Evolutionary conservation across 1,139 yeast genomes (phyloP).

Genomic region (Diutina scorzettiae): DNA sequence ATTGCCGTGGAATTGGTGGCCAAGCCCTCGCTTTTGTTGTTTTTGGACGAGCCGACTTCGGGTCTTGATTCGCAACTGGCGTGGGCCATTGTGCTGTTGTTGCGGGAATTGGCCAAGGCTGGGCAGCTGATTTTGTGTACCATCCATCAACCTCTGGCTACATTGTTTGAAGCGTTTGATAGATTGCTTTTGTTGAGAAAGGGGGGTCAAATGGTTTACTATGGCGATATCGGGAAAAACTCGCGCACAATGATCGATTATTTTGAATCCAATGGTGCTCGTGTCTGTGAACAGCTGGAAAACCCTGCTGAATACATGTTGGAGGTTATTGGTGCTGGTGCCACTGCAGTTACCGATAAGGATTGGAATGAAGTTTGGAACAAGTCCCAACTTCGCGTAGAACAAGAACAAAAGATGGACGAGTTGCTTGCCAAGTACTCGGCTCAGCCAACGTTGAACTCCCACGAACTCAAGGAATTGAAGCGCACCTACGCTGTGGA

Average conservation of each 20-base stretch:
- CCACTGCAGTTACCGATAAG: background rate
- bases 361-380: slow-evolving; percentile 6
- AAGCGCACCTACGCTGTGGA: background rate
- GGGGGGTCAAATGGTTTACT: slow-evolving; percentile 74
- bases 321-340: slow-evolving; percentile 10
- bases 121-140: slow-evolving; percentile 82
- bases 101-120: slow-evolving; percentile 61
- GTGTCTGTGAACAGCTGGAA: slow-evolving; percentile 42
- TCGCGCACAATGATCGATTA: slow-evolving; percentile 50
- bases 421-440: background rate
- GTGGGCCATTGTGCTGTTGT: slow-evolving; percentile 70
- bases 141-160: slow-evolving; percentile 76
- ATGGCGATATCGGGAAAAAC: slow-evolving; percentile 65
- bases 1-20: slow-evolving; percentile 85
- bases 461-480: background rate
- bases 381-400: background rate
- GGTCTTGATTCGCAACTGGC: slow-evolving; percentile 91
- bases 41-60: slow-evolving; percentile 88
- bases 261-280: slow-evolving; percentile 61
- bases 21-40: slow-evolving; percentile 67
- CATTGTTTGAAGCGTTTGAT: slow-evolving; percentile 66
- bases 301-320: slow-evolving; percentile 84
- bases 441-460: background rate
- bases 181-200: slow-evolving; percentile 56
- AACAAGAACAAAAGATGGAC: background rate